These are phyloP conservation scores for Aspergillus biplanus DNA, from an alignment of 495 filamentous ascomycete genomes.

Conservation along the genomic window DNA sequence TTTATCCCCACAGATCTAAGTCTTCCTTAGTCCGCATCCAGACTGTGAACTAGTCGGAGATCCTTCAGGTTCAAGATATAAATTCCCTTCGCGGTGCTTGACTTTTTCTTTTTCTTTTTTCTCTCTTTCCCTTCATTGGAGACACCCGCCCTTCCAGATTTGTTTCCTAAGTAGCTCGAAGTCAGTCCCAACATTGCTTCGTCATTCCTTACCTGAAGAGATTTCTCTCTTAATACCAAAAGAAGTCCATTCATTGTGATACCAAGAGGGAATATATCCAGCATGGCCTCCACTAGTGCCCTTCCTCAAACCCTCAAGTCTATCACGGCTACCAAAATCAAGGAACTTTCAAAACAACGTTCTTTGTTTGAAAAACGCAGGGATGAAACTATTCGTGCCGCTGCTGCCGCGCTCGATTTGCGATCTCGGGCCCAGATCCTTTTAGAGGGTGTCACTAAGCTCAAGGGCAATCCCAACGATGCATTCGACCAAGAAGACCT, in stretches of 20 bases:
- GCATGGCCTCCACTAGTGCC: slow-evolving; percentile 37
- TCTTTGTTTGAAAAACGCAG: slow-evolving; percentile 51
- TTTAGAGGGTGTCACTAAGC: slow-evolving; percentile 43
- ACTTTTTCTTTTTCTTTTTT: slow-evolving; percentile 2
- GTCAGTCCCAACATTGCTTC: not conserved
- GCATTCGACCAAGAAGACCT: slow-evolving; percentile 43
- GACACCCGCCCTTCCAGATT: not conserved
- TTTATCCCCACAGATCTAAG: not conserved
- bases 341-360: slow-evolving; percentile 63
- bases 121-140: slow-evolving; percentile 3
- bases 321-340: slow-evolving; percentile 68
- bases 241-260: not conserved
- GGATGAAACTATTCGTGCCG: slow-evolving; percentile 35
- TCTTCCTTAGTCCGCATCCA: not conserved
- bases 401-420: slow-evolving; percentile 31
- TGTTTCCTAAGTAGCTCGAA: not conserved
- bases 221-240: not conserved
- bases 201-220: not conserved
- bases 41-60: not conserved
- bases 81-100: not conserved
- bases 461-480: slow-evolving; percentile 43
- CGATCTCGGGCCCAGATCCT: slow-evolving; percentile 36
- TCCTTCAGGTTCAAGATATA: not conserved
- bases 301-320: slow-evolving; percentile 66
- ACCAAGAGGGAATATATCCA: not conserved